Evolutionary conservation across 805 yeast species (phyloP).

Genomic region (Ogataea thermomethanolica): DNA sequence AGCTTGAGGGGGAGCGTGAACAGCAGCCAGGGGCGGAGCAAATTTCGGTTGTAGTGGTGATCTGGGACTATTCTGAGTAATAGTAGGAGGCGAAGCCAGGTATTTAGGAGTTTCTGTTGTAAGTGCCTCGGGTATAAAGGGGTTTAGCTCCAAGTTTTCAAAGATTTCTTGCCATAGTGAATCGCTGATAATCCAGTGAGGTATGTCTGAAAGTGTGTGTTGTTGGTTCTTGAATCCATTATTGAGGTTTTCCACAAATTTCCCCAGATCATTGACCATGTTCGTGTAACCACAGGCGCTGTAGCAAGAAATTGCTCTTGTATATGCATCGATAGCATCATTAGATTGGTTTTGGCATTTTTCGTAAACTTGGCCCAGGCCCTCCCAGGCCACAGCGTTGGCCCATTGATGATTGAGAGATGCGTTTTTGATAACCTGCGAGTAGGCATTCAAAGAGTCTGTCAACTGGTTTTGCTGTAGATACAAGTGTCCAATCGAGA

Average conservation of each 20-base stretch:
- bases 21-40: not conserved
- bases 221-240: not conserved
- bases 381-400: constrained; percentile 64
- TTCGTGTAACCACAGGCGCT: constrained; percentile 43
- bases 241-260: constrained; percentile 39
- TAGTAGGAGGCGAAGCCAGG: not conserved
- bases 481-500: constrained; percentile 61
- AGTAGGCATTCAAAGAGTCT: constrained; percentile 64
- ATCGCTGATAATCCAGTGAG: constrained; percentile 1
- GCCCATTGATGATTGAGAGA: constrained; percentile 28
- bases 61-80: not conserved
- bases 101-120: too few species aligned
- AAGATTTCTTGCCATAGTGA: not conserved
- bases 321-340: constrained; percentile 60
- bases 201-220: not conserved
- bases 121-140: not conserved
- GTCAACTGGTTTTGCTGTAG: constrained; percentile 56
- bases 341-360: constrained; percentile 56
- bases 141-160: not conserved
- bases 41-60: not conserved
- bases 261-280: constrained; percentile 40
- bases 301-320: constrained; percentile 48
- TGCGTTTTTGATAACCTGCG: constrained; percentile 50
- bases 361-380: constrained; percentile 58
- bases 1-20: not conserved